A percentile compares a stretch with the other conserved stretches of the same genome.
Evolutionary conservation across 768 basidiomycete species (phyloP).

Genomic region (Boletales sp.): DNA sequence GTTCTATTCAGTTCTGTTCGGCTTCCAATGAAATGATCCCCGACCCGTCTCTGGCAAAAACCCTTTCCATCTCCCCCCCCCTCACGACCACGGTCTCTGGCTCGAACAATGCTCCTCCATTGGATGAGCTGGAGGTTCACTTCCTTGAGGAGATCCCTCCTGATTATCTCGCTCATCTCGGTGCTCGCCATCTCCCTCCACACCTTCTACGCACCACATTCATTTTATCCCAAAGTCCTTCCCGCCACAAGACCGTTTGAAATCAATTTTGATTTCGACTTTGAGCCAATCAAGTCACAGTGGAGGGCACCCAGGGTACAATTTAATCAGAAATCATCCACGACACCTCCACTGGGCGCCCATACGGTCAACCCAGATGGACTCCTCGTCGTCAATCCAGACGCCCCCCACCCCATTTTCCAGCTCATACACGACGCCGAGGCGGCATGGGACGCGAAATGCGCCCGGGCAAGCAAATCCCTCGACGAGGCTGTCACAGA

Average conservation of each 20-base stretch:
- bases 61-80: too few relatives aligned
- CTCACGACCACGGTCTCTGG: too few relatives aligned
- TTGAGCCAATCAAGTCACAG: neutral
- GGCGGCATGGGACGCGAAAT: constrained; percentile 34
- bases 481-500: constrained; percentile 37
- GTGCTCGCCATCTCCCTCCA: neutral
- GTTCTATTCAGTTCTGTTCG: too few relatives aligned
- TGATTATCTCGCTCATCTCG: neutral
- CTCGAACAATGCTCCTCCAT: neutral
- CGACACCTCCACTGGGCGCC: neutral
- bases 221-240: too few relatives aligned
- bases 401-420: constrained; percentile 42
- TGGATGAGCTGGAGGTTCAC: neutral
- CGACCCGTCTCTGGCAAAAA: too few relatives aligned
- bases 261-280: neutral
- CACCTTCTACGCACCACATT: neutral
- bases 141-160: neutral
- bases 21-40: too few relatives aligned
- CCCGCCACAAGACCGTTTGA: neutral
- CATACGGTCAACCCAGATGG: constrained; percentile 29
- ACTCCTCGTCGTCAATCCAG: constrained; percentile 31
- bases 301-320: too few relatives aligned
- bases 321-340: neutral
- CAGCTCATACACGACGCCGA: constrained; percentile 38
- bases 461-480: constrained; percentile 33